phyloP scores from a whole-genome alignment of 106 monocot genomes.

The Phalaenopsis equestris region DNA sequence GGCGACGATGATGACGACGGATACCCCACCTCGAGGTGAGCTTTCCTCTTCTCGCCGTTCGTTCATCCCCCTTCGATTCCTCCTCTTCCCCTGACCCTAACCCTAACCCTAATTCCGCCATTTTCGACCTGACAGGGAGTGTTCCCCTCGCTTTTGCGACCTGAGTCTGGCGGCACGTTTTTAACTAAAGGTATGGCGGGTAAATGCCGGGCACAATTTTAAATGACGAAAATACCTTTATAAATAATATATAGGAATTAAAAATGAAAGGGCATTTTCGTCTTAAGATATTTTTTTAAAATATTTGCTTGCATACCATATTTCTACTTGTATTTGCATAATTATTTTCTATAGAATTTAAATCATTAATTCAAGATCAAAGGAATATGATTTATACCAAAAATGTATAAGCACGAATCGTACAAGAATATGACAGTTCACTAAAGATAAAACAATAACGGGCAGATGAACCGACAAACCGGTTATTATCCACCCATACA shows the following conservation, averaged over 20 bases:
- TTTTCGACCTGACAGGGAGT: not conserved
- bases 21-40: slow-evolving; percentile 3
- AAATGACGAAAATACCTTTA: not conserved
- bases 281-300: not conserved
- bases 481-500: no score
- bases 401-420: no score
- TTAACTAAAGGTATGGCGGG: slow-evolving; percentile 1
- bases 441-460: no score
- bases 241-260: not conserved
- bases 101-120: slow-evolving; percentile 32
- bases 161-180: not conserved
- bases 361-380: no score
- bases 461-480: no score
- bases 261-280: not conserved
- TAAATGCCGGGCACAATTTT: not conserved
- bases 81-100: slow-evolving; percentile 7
- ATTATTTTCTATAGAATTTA: no score
- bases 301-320: no score
- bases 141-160: not conserved
- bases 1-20: not conserved
- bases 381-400: no score
- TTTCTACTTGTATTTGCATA: no score
- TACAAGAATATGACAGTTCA: no score
- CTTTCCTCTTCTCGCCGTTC: slow-evolving; percentile 6
- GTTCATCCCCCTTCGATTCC: slow-evolving; percentile 3